Percentiles rank a stretch among this genome's conserved stretches.
These are phyloP conservation scores for Diaporthe eres DNA, from an alignment of 2,329 filamentous ascomycete genomes.

Conservation along the genomic window DNA sequence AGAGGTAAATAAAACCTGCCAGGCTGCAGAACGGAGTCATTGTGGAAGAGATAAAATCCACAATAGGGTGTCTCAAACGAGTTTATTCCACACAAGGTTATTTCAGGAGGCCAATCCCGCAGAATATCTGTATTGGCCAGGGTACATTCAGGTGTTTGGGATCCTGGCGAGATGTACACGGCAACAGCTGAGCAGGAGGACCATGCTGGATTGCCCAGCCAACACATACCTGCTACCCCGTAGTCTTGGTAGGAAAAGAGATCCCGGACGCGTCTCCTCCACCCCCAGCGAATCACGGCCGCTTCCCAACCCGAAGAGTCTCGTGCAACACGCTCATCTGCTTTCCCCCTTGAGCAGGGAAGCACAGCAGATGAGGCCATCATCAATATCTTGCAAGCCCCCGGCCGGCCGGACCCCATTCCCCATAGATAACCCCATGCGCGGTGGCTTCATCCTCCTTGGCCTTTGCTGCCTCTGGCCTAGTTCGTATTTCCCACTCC, in stretches of 20 bases:
- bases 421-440: conserved; percentile 29
- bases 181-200: neutral
- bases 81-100: neutral
- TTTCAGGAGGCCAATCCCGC: neutral
- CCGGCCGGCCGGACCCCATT: conserved; percentile 5
- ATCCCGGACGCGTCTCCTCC: conserved; percentile 10
- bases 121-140: neutral
- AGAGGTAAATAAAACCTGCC: neutral
- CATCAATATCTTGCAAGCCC: conserved; percentile 29
- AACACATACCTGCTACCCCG: conserved; percentile 3
- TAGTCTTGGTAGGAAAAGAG: neutral
- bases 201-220: conserved; percentile 4
- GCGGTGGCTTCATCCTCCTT: conserved; percentile 30
- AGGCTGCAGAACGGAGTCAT: neutral
- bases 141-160: neutral
- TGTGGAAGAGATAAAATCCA: neutral
- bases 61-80: neutral
- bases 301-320: conserved; percentile 14
- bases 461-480: conserved; percentile 16
- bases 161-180: neutral
- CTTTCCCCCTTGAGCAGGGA: conserved; percentile 14
- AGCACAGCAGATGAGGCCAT: conserved; percentile 37
- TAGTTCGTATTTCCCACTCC: conserved; percentile 23
- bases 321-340: conserved; percentile 29
- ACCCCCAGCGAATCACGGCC: conserved; percentile 8